Base-by-base conservation (phyloP, 257 asterid species). In the Linaria vulgaris region DNA sequence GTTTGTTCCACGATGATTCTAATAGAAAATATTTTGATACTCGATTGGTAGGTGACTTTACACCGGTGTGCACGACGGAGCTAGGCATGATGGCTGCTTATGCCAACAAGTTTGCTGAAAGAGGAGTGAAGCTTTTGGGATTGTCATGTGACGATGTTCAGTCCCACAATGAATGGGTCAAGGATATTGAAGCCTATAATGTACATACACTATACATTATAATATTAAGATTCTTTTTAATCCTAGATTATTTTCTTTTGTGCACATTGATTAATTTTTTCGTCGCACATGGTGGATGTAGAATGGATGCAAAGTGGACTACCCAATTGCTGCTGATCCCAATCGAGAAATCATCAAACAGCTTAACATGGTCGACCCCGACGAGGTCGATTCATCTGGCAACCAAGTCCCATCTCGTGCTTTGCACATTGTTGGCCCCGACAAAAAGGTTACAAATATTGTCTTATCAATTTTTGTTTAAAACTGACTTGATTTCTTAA, bases 31-130 rank as follows among this genome's bases (percentile, higher is more conserved):
- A 24, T 21, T 12, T 52, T 17, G 19, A 1, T 38, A 31, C 21
- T 8, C 38, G 11, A 22, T 12, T 34, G 25, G 0, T 73, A 74
- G 95, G 85, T 6, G 98, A 91, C 59, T 91, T 91, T 56, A 91
- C 96, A 2, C 96, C 98, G 5, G 98, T 91, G 3, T 91, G 98
- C 71, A 88, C 98, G 16, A 88, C 96, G n/a, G 97, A 92, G 46
- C 81, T 92, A 0, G 95, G 94, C 0, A 67, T 68, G 72, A 92
- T 92, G 96, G 96, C 98, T 0, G 86, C 80, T 1, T 89, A 92
- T 30, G 83, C 91, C 2, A 72, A 56, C 74, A 85, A 85, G 80
- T 92, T 92, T 37, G 70, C 66, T 1, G 75, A 80, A 69, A 68
- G 90, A 9, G 95, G 97, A 6, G 91, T 83, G 14, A 85, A 87